phyloP scores from a whole-genome alignment of 1,284 basidiomycete species.

The Schizophyllum commune region DNA sequence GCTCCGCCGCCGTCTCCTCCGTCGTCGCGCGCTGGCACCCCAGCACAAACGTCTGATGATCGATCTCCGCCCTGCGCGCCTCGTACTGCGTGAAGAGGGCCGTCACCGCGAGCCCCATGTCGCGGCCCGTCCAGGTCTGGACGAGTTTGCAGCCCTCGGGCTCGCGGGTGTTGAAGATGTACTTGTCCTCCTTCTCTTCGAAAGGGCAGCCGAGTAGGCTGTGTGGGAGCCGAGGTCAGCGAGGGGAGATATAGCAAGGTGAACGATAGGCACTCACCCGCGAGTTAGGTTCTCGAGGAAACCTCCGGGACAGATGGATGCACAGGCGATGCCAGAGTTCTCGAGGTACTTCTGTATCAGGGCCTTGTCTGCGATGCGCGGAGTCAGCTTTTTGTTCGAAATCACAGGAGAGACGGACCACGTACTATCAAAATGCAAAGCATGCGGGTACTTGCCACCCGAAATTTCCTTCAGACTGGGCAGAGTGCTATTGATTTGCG shows the following conservation, averaged over 20 bases:
- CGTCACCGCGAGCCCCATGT: conserved; percentile 19
- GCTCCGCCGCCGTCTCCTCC: not conserved
- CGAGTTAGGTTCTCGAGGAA: conserved; percentile 17
- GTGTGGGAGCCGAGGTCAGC: not conserved
- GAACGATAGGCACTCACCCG: conserved; percentile 8
- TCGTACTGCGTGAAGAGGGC: conserved; percentile 20
- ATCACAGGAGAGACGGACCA: conserved; percentile 5
- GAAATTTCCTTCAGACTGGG: conserved; percentile 3
- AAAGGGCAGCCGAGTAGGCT: conserved; percentile 1
- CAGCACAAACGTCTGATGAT: conserved; percentile 2
- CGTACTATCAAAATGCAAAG: conserved; percentile 6
- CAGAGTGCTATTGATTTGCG: not conserved
- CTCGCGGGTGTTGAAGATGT: conserved; percentile 15
- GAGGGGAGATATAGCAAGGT: not conserved
- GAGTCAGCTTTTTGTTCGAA: not conserved
- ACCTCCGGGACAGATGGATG: conserved; percentile 18
- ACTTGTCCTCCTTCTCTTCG: conserved; percentile 9
- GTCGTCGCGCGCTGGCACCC: conserved; percentile 1
- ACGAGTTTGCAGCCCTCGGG: conserved; percentile 12
- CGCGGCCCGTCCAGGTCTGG: conserved; percentile 18
- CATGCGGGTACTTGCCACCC: conserved; percentile 3
- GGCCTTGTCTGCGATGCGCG: conserved; percentile 9
- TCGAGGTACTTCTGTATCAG: conserved; percentile 21
- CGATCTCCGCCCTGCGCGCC: not conserved
- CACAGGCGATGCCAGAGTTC: conserved; percentile 16